Conservation (phyloP, 257 asterid genomes). For the Osmanthus fragrans region DNA sequence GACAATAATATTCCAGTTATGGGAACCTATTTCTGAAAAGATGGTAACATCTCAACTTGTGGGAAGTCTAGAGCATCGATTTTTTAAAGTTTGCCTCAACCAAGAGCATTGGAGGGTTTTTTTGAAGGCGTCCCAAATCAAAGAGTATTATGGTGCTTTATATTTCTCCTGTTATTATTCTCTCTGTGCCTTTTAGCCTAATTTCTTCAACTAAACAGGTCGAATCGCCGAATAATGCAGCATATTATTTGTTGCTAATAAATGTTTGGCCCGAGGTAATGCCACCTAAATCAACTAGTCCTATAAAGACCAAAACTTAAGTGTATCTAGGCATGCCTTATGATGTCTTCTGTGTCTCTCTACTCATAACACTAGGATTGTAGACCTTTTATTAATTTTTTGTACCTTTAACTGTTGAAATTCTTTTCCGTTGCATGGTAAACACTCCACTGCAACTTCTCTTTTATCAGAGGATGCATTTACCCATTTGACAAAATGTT, state of each 20-base stretch:
- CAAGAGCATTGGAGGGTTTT: not conserved
- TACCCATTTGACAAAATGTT: too few species aligned
- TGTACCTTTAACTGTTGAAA: not conserved
- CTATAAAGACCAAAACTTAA: not conserved
- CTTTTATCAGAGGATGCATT: not conserved
- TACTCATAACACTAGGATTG: not conserved
- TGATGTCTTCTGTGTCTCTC: not conserved
- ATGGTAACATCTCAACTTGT: not conserved
- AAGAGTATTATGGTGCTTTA: not conserved
- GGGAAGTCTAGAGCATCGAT: not conserved
- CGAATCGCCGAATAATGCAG: not conserved
- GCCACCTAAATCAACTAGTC: not conserved
- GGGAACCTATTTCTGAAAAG: not conserved
- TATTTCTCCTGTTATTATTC: not conserved
- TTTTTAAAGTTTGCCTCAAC: not conserved
- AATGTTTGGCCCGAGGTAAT: not conserved
- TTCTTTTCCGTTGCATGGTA: not conserved
- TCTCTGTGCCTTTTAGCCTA: not conserved
- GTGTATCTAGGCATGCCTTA: not conserved
- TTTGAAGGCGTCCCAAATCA: not conserved
- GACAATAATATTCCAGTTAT: constrained; percentile 4
- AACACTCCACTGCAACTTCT: not conserved
- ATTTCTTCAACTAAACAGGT: not conserved
- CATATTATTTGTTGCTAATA: not conserved
- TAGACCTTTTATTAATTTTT: too few species aligned